Percentiles rank a stretch among this genome's conserved stretches.
These are phyloP conservation scores for Gaultheria prostrata DNA, from an alignment of 148 eudicot genomes.

Conservation along the genomic window DNA sequence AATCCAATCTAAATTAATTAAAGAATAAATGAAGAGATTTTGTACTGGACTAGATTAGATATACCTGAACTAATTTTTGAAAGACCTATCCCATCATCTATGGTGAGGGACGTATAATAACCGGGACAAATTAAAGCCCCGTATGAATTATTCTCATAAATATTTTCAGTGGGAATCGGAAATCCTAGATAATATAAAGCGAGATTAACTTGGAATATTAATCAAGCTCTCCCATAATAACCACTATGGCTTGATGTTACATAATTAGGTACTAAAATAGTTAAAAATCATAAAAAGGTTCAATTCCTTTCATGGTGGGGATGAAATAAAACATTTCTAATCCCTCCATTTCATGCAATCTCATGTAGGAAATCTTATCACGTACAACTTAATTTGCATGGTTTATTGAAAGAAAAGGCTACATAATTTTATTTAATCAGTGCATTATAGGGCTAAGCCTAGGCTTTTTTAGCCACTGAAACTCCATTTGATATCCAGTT, in stretches of 20 bases:
- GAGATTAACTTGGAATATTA: not conserved
- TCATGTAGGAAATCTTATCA: not conserved
- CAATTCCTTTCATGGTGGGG: not conserved
- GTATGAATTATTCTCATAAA: not conserved
- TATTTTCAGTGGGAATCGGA: not conserved
- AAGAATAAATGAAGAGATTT: not conserved
- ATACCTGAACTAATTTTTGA: not conserved
- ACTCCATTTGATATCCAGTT: constrained; percentile 21
- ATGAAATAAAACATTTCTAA: not conserved
- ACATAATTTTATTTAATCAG: not conserved
- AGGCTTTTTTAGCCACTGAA: constrained; percentile 25
- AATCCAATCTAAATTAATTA: not conserved
- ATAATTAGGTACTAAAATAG: not conserved
- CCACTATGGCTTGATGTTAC: not conserved
- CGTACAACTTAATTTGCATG: not conserved
- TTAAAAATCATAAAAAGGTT: not conserved
- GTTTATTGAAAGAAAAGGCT: not conserved
- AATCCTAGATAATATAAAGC: not conserved
- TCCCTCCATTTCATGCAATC: not conserved
- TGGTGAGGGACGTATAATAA: not conserved
- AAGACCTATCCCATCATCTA: not conserved
- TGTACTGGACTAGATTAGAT: not conserved
- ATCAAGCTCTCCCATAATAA: not conserved
- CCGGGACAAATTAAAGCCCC: not conserved
- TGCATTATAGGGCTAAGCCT: not conserved